Conservation (phyloP, 2,329 filamentous ascomycete genomes). For the Onygenales sp. region DNA sequence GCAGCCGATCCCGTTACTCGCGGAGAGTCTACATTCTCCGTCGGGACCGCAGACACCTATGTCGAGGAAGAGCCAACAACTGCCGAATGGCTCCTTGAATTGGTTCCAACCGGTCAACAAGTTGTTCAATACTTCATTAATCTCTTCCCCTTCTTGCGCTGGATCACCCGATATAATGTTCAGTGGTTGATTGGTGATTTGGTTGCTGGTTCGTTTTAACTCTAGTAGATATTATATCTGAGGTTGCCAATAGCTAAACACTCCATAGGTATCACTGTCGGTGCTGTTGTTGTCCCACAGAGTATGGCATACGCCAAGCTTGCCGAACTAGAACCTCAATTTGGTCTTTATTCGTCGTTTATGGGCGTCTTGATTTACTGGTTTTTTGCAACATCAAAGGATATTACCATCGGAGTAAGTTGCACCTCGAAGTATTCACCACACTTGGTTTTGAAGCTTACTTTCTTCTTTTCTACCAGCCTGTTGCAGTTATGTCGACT, state of each 20-base stretch:
- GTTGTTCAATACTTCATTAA: conserved; percentile 53
- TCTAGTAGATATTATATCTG: neutral
- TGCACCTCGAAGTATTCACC: neutral
- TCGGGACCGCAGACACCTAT: conserved; percentile 64
- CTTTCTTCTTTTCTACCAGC: conserved; percentile 38
- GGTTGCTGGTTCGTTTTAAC: conserved; percentile 59
- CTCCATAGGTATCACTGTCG: conserved; percentile 54
- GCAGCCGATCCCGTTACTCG: conserved; percentile 57
- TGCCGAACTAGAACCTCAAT: conserved; percentile 70
- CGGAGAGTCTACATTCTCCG: conserved; percentile 71
- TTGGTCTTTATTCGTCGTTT: conserved; percentile 88
- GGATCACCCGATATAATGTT: conserved; percentile 80
- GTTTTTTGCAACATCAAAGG: conserved; percentile 97
- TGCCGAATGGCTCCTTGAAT: conserved; percentile 58
- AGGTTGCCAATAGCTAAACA: neutral
- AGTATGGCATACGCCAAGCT: conserved; percentile 91
- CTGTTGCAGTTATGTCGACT: conserved; percentile 91
- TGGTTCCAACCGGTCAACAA: conserved; percentile 51
- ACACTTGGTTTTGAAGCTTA: conserved; percentile 7
- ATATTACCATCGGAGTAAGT: conserved; percentile 89
- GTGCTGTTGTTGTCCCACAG: conserved; percentile 82
- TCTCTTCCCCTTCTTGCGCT: conserved; percentile 80
- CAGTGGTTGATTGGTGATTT: conserved; percentile 86
- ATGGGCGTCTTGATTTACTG: conserved; percentile 93
- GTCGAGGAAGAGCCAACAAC: conserved; percentile 72